phyloP scores from a whole-genome alignment of 306 rosid species.

The Rubus parviflorus region DNA sequence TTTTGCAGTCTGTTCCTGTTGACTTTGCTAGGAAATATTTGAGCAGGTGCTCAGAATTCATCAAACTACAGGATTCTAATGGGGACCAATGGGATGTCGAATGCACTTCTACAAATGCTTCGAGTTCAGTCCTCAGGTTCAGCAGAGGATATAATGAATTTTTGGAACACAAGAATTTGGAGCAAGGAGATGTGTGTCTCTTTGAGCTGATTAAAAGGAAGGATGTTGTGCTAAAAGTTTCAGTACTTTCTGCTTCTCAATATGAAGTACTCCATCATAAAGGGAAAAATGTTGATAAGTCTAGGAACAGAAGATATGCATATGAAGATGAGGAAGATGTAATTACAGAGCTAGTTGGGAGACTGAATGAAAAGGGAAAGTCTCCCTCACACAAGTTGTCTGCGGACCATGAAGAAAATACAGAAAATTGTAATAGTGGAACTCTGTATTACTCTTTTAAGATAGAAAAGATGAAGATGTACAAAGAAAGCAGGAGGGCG shows the following conservation, averaged over 20 bases:
- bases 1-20: constrained; percentile 34
- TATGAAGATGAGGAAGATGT: not conserved
- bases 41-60: not conserved
- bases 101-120: not conserved
- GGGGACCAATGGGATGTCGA: constrained; percentile 24
- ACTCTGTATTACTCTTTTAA: not conserved
- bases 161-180: constrained; percentile 7
- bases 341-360: not conserved
- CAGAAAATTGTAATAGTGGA: not conserved
- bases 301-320: not conserved
- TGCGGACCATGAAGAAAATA: not conserved
- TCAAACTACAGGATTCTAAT: constrained; percentile 24
- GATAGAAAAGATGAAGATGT: not conserved
- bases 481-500: constrained; percentile 9
- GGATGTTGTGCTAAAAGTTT: constrained; percentile 20
- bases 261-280: not conserved
- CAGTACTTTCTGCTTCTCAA: constrained; percentile 11
- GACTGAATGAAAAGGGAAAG: not conserved
- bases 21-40: constrained; percentile 25
- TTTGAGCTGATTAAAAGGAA: constrained; percentile 28
- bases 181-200: constrained; percentile 30
- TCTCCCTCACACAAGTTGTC: not conserved
- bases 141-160: constrained; percentile 26
- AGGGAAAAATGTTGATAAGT: not conserved
- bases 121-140: not conserved